Base-by-base conservation (phyloP, 1,284 basidiomycete genomes). In the Moesziomyces globuligerus region DNA sequence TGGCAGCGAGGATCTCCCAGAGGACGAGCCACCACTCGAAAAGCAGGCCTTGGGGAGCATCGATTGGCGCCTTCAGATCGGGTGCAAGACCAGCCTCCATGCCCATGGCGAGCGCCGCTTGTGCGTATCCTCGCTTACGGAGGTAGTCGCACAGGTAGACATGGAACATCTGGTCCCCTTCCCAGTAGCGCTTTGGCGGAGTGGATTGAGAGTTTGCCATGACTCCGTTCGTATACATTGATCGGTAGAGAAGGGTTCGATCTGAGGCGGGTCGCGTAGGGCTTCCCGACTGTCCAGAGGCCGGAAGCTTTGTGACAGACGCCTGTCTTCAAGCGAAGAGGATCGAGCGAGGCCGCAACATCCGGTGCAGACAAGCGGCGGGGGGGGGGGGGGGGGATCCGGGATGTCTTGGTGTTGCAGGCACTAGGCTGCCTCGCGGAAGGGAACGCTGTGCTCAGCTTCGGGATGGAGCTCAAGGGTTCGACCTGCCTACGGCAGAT, bases 11-110 rank as follows among this genome's bases (percentile, higher is more conserved):
- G 21, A 72, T 25, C 9, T 72, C 62, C 69, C 55, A 72, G 36
- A 72, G 67, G 23, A 72, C 48, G 13, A 56, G 48, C 64, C 69
- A 72, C 69, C 69, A 72, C 25, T 72, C 69, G 38, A 58, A 72
- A 4, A 72, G 52, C 24, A 72, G 45, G 18, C 58, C 48, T 13
- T 72, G 64, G 3, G 69, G 69, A 0, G 64, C 64, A 44, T 72
- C 69, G 45, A 72, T 72, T 20, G 69, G 69, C 7, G 56, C 55
- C n/a, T 43, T 24, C 20, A 47, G 51, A 3, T 62, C 42, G 2
- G 50, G 54, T 2, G 53, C 52, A 3, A 72, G 37, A 2, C 59
- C 58, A 1, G 69, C 64, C 47, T 72, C 69, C 13, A 21, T n/a
- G 9, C 38, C 26, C 7, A 72, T 17, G 3, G 64, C 58, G 3